Conservation (phyloP, 2,329 filamentous ascomycete genomes). For the Curvularia hawaiiensis region DNA sequence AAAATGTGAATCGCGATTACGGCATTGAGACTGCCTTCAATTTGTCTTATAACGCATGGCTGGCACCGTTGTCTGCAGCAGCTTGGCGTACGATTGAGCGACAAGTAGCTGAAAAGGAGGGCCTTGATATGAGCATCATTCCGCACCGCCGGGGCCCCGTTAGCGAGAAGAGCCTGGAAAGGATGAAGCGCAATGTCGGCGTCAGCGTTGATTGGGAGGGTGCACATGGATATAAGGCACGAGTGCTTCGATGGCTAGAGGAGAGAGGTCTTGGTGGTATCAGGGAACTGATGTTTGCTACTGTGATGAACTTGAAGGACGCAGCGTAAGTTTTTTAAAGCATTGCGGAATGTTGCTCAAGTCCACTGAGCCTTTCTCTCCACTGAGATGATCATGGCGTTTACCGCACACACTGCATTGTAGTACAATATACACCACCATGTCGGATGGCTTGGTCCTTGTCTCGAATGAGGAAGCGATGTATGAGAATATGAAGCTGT, state of each 20-base stretch:
- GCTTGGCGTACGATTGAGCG: constrained; percentile 57
- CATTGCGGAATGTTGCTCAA: not conserved
- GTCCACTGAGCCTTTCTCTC: not conserved
- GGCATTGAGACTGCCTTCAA: constrained; percentile 52
- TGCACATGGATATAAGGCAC: constrained; percentile 75
- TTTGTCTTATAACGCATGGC: constrained; percentile 52
- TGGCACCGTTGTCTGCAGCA: constrained; percentile 53
- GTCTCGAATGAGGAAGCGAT: not conserved
- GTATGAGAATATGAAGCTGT: not conserved
- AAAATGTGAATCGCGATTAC: constrained; percentile 46
- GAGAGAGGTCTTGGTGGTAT: constrained; percentile 68
- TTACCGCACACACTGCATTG: not conserved
- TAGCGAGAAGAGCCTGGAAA: constrained; percentile 67
- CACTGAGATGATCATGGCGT: not conserved
- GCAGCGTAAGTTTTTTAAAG: not conserved
- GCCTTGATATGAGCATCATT: constrained; percentile 26
- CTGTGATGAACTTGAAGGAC: constrained; percentile 73
- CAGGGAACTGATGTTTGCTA: constrained; percentile 75
- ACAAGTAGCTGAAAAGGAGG: constrained; percentile 43
- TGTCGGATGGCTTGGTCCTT: not conserved
- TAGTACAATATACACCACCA: not conserved
- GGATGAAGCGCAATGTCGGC: constrained; percentile 69
- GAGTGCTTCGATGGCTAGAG: constrained; percentile 72
- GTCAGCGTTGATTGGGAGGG: constrained; percentile 72
- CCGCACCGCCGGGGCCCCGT: constrained; percentile 60